Conservation (phyloP, 768 basidiomycete species). For the Mrakia gelida region DNA sequence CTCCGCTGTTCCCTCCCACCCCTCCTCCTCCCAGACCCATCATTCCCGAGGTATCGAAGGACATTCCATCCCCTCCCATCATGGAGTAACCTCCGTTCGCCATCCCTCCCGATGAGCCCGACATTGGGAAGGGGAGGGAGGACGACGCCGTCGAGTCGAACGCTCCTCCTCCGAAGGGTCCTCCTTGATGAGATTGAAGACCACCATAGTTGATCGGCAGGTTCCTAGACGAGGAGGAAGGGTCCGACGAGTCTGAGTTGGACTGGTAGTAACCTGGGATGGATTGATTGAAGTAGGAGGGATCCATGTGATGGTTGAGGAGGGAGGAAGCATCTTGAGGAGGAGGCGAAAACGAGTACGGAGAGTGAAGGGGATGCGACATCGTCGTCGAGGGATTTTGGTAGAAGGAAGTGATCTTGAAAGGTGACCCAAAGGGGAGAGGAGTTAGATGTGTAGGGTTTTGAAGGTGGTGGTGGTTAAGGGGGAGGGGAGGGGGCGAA, state of each 20-base stretch:
- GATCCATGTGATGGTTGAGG: background rate
- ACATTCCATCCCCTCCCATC: background rate
- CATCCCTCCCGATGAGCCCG: background rate
- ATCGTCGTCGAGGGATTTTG: background rate
- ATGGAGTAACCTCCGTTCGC: background rate
- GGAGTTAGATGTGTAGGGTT: background rate
- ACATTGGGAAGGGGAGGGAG: background rate
- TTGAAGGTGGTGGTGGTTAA: background rate
- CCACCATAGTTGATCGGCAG: background rate
- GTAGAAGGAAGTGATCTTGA: background rate
- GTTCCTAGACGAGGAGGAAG: background rate
- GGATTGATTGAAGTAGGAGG: background rate
- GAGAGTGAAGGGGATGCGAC: background rate
- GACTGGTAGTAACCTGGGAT: background rate
- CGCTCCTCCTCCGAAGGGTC: background rate
- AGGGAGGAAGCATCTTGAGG: background rate
- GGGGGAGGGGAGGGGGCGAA: background rate
- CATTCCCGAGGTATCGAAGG: background rate
- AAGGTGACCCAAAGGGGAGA: background rate
- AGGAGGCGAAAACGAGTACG: background rate
- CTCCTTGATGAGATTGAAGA: background rate
- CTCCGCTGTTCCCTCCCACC: background rate
- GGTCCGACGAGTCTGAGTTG: background rate
- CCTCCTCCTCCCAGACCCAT: background rate
- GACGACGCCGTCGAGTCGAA: background rate